Base-by-base conservation (phyloP, 768 basidiomycete genomes). In the Tremella yokohamensis region DNA sequence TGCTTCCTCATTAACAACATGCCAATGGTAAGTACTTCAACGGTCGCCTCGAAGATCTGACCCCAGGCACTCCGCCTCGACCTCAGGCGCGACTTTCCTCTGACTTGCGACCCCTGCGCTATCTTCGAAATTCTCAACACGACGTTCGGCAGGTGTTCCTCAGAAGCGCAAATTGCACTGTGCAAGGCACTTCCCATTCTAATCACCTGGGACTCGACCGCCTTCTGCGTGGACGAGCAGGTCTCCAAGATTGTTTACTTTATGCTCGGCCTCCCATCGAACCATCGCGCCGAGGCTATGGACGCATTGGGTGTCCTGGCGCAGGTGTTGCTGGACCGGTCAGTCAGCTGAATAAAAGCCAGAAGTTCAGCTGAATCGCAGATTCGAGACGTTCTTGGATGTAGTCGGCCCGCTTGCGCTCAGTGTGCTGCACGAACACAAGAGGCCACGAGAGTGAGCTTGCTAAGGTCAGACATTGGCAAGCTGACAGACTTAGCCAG, bases 1-100 rank as follows among this genome's bases (percentile, higher is more conserved):
- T 72, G 70, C 45, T 68, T 68, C 54, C 58, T 72, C 25, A 62
- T 69, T 20, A 40, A 62, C 38, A 52, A 72, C 45, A 63, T 62
- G 2, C 70, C 70, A n/a, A 66, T 72, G 67, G 70, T 69, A 19
- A 60, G 70, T 63, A 8, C 15, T 20, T 24, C 37, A 8, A 1
- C 24, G 24, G 38, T 39, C 25, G 48, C 25, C 15, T 4, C 19
- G 4, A 38, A 4, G 15, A 8, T 19, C 34, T 60, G 19, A 62
- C 24, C 38, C 13, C 54, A 70, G 68, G 48, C 51, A 1, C 56
- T 72, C 3, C 55, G 67, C 16, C 59, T 61, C 16, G 65, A 66
- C 38, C 60, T 72, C 4, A 54, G 63, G 22, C 38, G 45, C 13
- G 37, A 55, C 9, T 69, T 62, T 42, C 63, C 60, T 2, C 40